These are phyloP conservation scores for Hexamita inflata DNA, from an alignment of 208 protist species.

Conservation along the genomic window DNA sequence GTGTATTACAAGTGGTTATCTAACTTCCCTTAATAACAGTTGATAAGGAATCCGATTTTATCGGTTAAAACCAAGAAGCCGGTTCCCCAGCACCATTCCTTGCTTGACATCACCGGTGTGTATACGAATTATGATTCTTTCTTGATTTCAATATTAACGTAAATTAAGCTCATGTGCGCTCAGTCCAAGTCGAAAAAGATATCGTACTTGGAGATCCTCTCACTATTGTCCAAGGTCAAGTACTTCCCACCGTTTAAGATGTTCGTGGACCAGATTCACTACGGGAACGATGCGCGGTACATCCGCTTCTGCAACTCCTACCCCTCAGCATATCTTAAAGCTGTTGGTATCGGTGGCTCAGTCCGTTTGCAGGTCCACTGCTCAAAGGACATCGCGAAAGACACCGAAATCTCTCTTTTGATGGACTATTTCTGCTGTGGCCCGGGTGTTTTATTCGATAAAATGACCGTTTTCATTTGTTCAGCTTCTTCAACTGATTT, in stretches of 20 bases:
- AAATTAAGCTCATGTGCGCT: background rate
- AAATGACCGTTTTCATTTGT: too few species aligned
- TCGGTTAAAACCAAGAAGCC: too few species aligned
- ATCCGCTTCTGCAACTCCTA: background rate
- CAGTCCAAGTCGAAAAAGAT: background rate
- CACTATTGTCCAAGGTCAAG: background rate
- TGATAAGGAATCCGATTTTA: too few species aligned
- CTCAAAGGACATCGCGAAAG: background rate
- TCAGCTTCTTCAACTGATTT: too few species aligned
- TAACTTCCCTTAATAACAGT: too few species aligned
- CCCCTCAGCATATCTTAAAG: background rate
- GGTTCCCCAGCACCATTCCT: constrained; percentile 1
- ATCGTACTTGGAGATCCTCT: background rate
- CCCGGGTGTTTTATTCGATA: too few species aligned
- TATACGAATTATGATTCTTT: background rate
- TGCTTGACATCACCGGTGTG: background rate
- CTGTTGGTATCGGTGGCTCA: constrained; percentile 7
- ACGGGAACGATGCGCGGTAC: background rate
- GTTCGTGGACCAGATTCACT: background rate
- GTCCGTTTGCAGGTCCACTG: constrained; percentile 4
- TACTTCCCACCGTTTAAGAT: constrained; percentile 16
- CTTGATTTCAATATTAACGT: constrained; percentile 1
- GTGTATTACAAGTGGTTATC: too few species aligned
- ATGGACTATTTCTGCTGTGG: background rate
- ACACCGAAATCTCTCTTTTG: background rate